phyloP scores from a whole-genome alignment of 768 basidiomycete species.

The Collybia sp. region DNA sequence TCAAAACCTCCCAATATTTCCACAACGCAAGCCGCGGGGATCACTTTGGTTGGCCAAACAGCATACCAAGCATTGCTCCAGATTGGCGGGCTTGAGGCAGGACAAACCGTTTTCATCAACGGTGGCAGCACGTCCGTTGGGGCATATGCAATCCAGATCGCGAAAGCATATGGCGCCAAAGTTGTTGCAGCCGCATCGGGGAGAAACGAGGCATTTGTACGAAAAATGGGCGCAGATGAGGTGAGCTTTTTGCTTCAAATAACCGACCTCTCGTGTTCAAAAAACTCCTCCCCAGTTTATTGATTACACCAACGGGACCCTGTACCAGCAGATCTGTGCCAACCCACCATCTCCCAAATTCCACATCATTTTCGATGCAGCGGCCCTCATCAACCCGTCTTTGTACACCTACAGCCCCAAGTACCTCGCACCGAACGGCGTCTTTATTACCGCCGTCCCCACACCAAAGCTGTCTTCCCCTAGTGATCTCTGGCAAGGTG shows the following conservation, averaged over 20 bases:
- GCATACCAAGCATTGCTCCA: conserved; percentile 39
- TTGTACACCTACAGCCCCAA: conserved; percentile 34
- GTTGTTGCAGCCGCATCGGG: conserved; percentile 49
- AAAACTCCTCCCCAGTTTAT: conserved; percentile 24
- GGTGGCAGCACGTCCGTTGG: conserved; percentile 56
- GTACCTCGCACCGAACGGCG: conserved; percentile 38
- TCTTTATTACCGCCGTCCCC: conserved; percentile 39
- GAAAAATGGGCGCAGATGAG: conserved; percentile 47
- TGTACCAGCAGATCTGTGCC: conserved; percentile 29
- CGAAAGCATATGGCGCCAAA: conserved; percentile 43
- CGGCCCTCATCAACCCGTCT: conserved; percentile 28
- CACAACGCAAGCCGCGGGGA: conserved; percentile 43
- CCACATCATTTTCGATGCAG: conserved; percentile 44
- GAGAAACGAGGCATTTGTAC: conserved; percentile 44
- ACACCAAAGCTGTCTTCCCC: conserved; percentile 19
- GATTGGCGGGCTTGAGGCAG: conserved; percentile 30
- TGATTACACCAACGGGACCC: conserved; percentile 40
- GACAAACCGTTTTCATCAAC: conserved; percentile 49
- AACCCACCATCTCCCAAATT: conserved; percentile 35
- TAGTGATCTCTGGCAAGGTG: conserved; percentile 12
- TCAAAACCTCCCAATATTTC: conserved; percentile 34
- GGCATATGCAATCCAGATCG: conserved; percentile 49
- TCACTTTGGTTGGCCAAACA: conserved; percentile 43
- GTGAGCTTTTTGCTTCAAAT: conserved; percentile 16
- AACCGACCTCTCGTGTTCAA: background rate